These are phyloP conservation scores for Hyaloscypha bicolor DNA, from an alignment of 495 filamentous ascomycete genomes.

Conservation along the genomic window DNA sequence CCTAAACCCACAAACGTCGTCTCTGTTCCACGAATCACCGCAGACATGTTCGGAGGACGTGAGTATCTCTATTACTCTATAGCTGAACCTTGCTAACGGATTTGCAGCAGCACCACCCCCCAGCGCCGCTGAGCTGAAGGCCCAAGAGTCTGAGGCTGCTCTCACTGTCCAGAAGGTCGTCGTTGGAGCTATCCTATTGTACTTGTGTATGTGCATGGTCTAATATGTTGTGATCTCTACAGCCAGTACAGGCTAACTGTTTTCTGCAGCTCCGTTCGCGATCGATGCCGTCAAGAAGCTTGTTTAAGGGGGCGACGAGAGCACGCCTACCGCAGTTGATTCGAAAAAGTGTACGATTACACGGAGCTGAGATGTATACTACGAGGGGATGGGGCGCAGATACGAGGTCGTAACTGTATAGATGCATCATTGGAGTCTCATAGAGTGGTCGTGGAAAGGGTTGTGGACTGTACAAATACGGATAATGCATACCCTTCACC, in stretches of 20 bases:
- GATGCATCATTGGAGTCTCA: not conserved
- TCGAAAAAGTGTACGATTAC: slow-evolving; percentile 3
- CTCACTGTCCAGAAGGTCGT: slow-evolving; percentile 65
- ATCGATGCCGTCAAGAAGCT: slow-evolving; percentile 76
- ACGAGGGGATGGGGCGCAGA: not conserved
- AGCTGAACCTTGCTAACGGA: slow-evolving; percentile 11
- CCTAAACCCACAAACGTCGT: not conserved
- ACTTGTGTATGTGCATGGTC: slow-evolving; percentile 68
- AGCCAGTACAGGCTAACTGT: not conserved
- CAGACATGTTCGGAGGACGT: slow-evolving; percentile 52
- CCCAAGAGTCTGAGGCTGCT: slow-evolving; percentile 70
- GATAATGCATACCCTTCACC: slow-evolving; percentile 11
- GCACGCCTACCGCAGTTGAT: not conserved
- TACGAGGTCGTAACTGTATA: not conserved
- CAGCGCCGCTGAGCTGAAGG: slow-evolving; percentile 56
- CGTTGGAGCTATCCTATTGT: slow-evolving; percentile 67
- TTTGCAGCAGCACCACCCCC: slow-evolving; percentile 49
- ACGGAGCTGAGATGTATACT: not conserved
- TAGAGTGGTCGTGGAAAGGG: not conserved
- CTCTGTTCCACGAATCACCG: not conserved
- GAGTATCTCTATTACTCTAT: slow-evolving; percentile 22
- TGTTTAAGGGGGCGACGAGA: slow-evolving; percentile 50
- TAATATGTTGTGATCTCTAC: not conserved
- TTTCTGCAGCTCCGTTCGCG: slow-evolving; percentile 71
- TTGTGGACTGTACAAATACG: not conserved